A percentile compares a stretch with the other conserved stretches of the same genome.
phyloP scores from a whole-genome alignment of 768 basidiomycete species.

The Auriculariales sp. region DNA sequence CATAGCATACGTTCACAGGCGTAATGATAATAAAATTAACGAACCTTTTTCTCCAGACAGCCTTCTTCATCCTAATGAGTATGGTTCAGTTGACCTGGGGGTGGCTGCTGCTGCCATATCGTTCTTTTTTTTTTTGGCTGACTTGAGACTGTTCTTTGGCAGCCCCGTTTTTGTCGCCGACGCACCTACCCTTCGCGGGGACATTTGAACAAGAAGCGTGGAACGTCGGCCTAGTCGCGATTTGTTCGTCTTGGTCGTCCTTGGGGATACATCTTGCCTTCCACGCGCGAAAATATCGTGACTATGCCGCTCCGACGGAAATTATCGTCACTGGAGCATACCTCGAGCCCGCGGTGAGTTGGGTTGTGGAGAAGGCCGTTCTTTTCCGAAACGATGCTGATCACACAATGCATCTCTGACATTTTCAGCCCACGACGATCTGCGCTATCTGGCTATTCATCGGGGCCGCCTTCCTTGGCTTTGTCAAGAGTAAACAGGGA shows the following conservation, averaged over 20 bases:
- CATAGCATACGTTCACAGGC: no score
- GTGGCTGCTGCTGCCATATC: no score
- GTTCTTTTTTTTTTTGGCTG: neutral
- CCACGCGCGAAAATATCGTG: conserved; percentile 32
- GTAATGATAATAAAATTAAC: no score
- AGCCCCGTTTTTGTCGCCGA: conserved; percentile 56
- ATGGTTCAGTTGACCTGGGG: conserved; percentile 1
- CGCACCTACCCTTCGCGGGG: conserved; percentile 50
- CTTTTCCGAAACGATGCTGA: conserved; percentile 12
- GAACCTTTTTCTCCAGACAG: conserved; percentile 27
- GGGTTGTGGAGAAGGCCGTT: conserved; percentile 3
- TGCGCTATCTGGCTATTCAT: conserved; percentile 48
- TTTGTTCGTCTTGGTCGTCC: conserved; percentile 58
- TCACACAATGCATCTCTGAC: neutral
- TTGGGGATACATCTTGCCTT: conserved; percentile 50
- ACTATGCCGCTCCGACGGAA: conserved; percentile 21
- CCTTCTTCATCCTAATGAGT: conserved; percentile 54
- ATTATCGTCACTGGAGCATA: conserved; percentile 37
- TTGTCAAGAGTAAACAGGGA: conserved; percentile 41
- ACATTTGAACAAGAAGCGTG: conserved; percentile 51
- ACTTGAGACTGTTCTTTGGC: neutral
- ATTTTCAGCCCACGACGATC: conserved; percentile 38
- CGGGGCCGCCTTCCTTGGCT: conserved; percentile 42
- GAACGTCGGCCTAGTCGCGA: conserved; percentile 31
- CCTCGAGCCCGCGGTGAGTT: conserved; percentile 32